These are phyloP conservation scores for Mortierella sp. DNA, from an alignment of 371 early-diverging fungal genomes.

Conservation along the genomic window DNA sequence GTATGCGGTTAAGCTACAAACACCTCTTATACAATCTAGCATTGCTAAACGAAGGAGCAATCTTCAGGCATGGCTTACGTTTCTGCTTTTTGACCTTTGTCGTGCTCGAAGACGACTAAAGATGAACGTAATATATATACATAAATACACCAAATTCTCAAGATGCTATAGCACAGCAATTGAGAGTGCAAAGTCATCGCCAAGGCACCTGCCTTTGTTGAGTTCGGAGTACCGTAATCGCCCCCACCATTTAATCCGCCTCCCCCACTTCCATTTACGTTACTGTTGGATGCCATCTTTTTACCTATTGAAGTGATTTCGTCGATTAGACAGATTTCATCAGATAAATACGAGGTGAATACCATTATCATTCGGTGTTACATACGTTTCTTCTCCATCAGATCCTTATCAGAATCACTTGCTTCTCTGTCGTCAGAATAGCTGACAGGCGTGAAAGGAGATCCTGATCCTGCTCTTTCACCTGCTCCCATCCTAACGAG, in stretches of 20 bases:
- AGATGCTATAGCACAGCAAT: too few relatives aligned
- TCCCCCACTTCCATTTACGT: constrained; percentile 12
- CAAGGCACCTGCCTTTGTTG: constrained; percentile 19
- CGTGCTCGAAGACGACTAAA: constrained; percentile 23
- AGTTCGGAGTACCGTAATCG: constrained; percentile 21
- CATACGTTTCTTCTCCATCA: constrained; percentile 52
- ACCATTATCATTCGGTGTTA: not conserved
- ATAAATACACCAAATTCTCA: too few relatives aligned
- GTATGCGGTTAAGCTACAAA: not conserved
- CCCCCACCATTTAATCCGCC: constrained; percentile 19
- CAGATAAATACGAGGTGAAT: not conserved
- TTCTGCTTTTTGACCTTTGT: constrained; percentile 38
- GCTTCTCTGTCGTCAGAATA: constrained; percentile 53
- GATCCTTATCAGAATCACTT: constrained; percentile 50
- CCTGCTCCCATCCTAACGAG: constrained; percentile 40
- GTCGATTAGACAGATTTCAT: too few relatives aligned
- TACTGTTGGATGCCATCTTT: constrained; percentile 21
- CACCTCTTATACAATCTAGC: too few relatives aligned
- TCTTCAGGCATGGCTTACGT: constrained; percentile 14
- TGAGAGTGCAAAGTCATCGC: not conserved
- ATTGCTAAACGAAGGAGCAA: not conserved
- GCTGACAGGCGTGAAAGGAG: constrained; percentile 54
- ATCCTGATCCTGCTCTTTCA: constrained; percentile 54
- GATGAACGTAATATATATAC: too few relatives aligned
- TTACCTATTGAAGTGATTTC: constrained; percentile 18